A percentile compares a stretch with the other conserved stretches of the same genome.
Evolutionary conservation across 192 early-diverging fungal species (phyloP).

Genomic region (Polychytrium aggregatum): DNA sequence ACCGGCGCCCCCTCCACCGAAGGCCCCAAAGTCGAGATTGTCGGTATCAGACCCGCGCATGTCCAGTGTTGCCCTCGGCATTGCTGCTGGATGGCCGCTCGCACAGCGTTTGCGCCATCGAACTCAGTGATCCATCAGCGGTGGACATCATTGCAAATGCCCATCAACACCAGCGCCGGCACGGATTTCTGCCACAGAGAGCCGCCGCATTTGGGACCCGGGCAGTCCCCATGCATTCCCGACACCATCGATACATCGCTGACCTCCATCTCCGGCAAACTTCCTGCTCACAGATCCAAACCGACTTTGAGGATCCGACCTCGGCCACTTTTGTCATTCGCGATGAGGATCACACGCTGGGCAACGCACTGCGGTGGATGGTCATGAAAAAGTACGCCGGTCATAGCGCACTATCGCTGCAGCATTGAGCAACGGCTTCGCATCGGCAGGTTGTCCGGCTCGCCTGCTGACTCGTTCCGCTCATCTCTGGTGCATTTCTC

Average conservation of each 20-base stretch:
- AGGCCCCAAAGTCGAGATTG: conserved; percentile 27
- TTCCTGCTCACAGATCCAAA: conserved; percentile 13
- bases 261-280: neutral
- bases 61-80: neutral
- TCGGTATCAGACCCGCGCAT: conserved; percentile 11
- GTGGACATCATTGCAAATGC: neutral
- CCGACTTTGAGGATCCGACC: conserved; percentile 47
- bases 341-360: conserved; percentile 95
- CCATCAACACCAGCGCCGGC: neutral
- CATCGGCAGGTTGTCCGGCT: no score
- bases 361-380: conserved; percentile 83
- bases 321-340: conserved; percentile 78
- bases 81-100: neutral
- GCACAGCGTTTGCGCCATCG: neutral
- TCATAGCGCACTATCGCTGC: neutral
- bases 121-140: neutral
- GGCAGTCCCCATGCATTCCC: neutral
- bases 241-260: neutral
- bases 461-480: neutral
- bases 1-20: conserved; percentile 22
- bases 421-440: no score
- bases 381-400: conserved; percentile 83
- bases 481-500: neutral
- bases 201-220: neutral
- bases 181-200: neutral